phyloP scores from a whole-genome alignment of 163 green algal genomes.

The Trebouxia gelatinosa region DNA sequence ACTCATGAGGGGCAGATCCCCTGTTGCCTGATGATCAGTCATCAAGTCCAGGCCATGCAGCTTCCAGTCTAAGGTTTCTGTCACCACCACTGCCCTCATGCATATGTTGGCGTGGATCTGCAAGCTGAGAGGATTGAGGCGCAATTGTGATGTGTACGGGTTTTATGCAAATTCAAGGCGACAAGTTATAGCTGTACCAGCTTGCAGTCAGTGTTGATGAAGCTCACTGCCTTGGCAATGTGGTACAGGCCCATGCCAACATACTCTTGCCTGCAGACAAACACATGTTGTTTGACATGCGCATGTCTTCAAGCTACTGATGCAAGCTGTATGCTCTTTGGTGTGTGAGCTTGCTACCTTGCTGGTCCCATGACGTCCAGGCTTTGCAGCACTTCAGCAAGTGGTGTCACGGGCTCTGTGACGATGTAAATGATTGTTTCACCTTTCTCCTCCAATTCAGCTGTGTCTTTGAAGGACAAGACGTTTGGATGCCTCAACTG shows the following conservation, averaged over 20 bases:
- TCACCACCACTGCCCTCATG: conserved; percentile 87
- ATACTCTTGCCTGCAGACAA: conserved; percentile 76
- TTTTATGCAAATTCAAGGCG: too few species aligned
- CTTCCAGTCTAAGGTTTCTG: conserved; percentile 92
- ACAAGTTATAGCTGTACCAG: conserved; percentile 61
- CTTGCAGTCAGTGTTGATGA: conserved; percentile 96
- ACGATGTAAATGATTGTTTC: conserved; percentile 87
- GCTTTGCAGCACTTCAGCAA: conserved; percentile 73
- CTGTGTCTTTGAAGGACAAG: conserved; percentile 85
- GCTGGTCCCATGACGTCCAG: conserved; percentile 68
- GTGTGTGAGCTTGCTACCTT: conserved; percentile 38
- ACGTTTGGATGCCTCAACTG: conserved; percentile 94
- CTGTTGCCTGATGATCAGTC: conserved; percentile 63
- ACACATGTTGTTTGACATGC: not conserved
- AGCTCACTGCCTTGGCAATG: conserved; percentile 87
- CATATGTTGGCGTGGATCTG: conserved; percentile 93
- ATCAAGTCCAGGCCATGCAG: conserved; percentile 93
- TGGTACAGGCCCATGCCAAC: conserved; percentile 88
- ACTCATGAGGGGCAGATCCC: conserved; percentile 57
- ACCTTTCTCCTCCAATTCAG: conserved; percentile 81
- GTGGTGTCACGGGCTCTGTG: conserved; percentile 86
- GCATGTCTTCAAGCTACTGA: not conserved
- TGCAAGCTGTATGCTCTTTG: not conserved
- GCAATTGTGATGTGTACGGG: not conserved
- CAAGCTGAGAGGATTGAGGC: not conserved